Evolutionary conservation across 2,329 filamentous ascomycete genomes (phyloP), one percentile per base, ranked within the genome.

Genomic region (Hirsutella rhossiliensis): DNA sequence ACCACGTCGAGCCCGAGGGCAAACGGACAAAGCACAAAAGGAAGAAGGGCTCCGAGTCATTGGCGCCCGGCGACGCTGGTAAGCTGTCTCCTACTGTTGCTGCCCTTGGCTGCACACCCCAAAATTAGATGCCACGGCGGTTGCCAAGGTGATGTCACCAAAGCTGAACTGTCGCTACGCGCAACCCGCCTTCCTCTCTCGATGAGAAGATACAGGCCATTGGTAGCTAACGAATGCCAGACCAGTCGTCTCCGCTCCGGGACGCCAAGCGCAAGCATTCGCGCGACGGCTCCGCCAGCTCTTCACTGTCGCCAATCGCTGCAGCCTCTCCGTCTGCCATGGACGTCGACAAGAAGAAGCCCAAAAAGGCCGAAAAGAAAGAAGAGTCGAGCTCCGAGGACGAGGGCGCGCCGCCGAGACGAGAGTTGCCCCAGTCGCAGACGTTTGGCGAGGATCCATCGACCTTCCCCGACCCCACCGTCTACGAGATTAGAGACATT

Each of bases 381-480:
- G 58, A 63, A 31, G 66, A 71, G 43, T 73, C 66, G 12, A 76
- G 72, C 48, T 76, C 73, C 40, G 68, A 77, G 50, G 77, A 82
- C 47, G 73, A 79, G 58, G 66, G 76, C 53, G 68, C 78, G 54
- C 75, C 76, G 46, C 72, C 81, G 56, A 72, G 73, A 49, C 73
- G 76, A 23, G 78, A 82, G 41, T 72, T 76, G 36, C 87, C 85
- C 5, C 83, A 89, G 47, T 81, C 82, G 56, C 86, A 94, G 63
- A 89, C 87, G 1, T 97, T 96, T 61, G 90, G 90, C 47, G 82
- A 90, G 34, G 88, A 97, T 57, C 90, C 90, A 0, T 85, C 87
- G 23, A 87, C 81, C n/a, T 95, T 90, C 56, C 78, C 78, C 18
- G 92, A 98, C 58, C 88, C 89, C 1, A 95, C 90, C 31, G 75